A percentile compares a stretch with the other conserved stretches of the same genome.
Evolutionary conservation across 208 protist species (phyloP).

Genomic region (Wallacemonas collosoma): DNA sequence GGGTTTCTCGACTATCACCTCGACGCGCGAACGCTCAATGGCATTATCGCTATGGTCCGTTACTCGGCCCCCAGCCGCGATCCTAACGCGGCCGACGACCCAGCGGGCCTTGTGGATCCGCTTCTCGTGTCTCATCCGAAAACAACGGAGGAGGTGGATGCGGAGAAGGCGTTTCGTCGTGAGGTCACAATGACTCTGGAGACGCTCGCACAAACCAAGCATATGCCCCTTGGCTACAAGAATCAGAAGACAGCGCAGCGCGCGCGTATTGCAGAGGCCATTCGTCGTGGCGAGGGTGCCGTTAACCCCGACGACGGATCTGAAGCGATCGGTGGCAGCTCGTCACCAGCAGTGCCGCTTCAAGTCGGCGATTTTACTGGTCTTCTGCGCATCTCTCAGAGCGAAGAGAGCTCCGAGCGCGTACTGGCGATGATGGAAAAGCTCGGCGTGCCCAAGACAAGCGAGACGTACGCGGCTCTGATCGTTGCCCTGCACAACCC

Average conservation of each 20-base stretch:
- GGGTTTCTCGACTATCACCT: constrained; percentile 70
- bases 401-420: constrained; percentile 36
- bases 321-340: neutral
- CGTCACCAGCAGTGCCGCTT: neutral
- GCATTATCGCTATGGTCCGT: constrained; percentile 51
- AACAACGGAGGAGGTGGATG: constrained; percentile 11
- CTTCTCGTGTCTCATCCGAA: constrained; percentile 9
- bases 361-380: constrained; percentile 81
- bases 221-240: constrained; percentile 29
- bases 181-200: constrained; percentile 55
- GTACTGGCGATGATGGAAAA: constrained; percentile 76
- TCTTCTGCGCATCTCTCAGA: constrained; percentile 54
- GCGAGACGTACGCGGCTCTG: constrained; percentile 56
- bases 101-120: constrained; percentile 4
- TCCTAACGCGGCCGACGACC: constrained; percentile 5
- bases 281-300: constrained; percentile 21
- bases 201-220: constrained; percentile 35
- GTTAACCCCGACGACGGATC: constrained; percentile 8
- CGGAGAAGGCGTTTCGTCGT: constrained; percentile 45
- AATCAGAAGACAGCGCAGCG: constrained; percentile 37
- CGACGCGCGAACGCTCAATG: constrained; percentile 55
- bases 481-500: constrained; percentile 75
- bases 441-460: constrained; percentile 33
- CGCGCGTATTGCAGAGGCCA: constrained; percentile 45
- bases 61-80: neutral